Conservation (phyloP, 768 basidiomycete genomes). For the Paxillus ammoniavirescens region DNA sequence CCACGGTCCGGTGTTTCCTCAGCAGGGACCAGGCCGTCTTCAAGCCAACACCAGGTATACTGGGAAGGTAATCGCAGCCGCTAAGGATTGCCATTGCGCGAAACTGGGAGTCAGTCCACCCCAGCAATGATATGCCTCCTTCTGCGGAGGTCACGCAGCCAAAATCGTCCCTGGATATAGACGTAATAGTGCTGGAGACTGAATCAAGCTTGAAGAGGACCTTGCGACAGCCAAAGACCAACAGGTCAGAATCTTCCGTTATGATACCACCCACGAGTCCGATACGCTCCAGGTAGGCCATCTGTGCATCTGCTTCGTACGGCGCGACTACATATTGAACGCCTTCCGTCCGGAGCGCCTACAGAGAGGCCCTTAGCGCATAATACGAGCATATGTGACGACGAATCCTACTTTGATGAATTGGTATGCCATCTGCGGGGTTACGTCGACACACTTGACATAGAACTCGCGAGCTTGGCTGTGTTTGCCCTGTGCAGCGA, state of each 20-base stretch:
- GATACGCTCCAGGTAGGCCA: slow-evolving; percentile 83
- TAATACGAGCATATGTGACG: background rate
- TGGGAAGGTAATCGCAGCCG: slow-evolving; percentile 91
- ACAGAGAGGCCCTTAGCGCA: slow-evolving; percentile 5
- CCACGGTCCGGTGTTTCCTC: slow-evolving; percentile 81
- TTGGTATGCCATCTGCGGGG: slow-evolving; percentile 96
- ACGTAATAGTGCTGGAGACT: slow-evolving; percentile 58
- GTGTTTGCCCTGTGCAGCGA: slow-evolving; percentile 76
- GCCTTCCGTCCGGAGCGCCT: slow-evolving; percentile 84
- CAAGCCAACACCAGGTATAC: slow-evolving; percentile 87
- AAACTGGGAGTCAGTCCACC: slow-evolving; percentile 91
- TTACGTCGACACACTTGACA: slow-evolving; percentile 90
- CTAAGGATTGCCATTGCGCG: slow-evolving; percentile 91
- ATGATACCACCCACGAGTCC: slow-evolving; percentile 88
- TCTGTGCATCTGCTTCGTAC: slow-evolving; percentile 97
- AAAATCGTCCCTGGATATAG: slow-evolving; percentile 68
- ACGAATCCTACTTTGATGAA: slow-evolving; percentile 76
- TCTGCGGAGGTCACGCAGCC: slow-evolving; percentile 51
- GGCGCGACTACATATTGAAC: slow-evolving; percentile 91
- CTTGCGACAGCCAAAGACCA: slow-evolving; percentile 92
- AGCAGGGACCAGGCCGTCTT: slow-evolving; percentile 88
- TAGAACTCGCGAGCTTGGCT: slow-evolving; percentile 85
- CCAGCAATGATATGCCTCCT: slow-evolving; percentile 69
- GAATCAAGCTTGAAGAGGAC: slow-evolving; percentile 94
- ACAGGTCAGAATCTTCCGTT: slow-evolving; percentile 96